These are phyloP conservation scores for Jatropha curcas DNA, from an alignment of 345 rosid species.

Conservation along the genomic window DNA sequence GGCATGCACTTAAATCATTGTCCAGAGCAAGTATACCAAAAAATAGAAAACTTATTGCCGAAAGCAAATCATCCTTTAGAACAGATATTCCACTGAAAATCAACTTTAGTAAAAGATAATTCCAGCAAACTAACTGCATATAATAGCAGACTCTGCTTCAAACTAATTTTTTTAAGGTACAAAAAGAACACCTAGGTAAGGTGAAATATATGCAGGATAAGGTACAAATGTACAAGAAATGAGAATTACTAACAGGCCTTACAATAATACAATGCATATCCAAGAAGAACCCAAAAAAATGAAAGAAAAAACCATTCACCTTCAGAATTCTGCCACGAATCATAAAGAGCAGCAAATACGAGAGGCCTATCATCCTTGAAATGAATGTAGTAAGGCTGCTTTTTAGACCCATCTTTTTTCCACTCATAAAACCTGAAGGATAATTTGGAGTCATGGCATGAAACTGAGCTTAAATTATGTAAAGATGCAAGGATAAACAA, in stretches of 20 bases:
- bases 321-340: constrained; percentile 75
- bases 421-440: constrained; percentile 85
- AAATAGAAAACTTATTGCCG: no score
- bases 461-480: background rate
- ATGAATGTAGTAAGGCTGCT: constrained; percentile 88
- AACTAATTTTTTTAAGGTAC: background rate
- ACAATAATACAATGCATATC: background rate
- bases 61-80: background rate
- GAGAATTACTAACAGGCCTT: background rate
- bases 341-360: constrained; percentile 87
- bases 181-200: background rate
- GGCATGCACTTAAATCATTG: constrained; percentile 1
- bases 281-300: background rate
- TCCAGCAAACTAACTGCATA: background rate
- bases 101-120: background rate
- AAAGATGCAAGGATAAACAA: background rate
- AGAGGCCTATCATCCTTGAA: constrained; percentile 83
- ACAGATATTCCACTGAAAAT: background rate
- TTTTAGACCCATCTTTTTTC: constrained; percentile 88
- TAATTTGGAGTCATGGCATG: constrained; percentile 5
- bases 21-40: background rate
- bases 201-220: background rate
- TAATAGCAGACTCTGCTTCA: constrained; percentile 1
- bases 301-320: constrained; percentile 39
- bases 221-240: background rate